phyloP scores from a whole-genome alignment of 108 stramenopile genomes.

The Skeletonema menzelii region DNA sequence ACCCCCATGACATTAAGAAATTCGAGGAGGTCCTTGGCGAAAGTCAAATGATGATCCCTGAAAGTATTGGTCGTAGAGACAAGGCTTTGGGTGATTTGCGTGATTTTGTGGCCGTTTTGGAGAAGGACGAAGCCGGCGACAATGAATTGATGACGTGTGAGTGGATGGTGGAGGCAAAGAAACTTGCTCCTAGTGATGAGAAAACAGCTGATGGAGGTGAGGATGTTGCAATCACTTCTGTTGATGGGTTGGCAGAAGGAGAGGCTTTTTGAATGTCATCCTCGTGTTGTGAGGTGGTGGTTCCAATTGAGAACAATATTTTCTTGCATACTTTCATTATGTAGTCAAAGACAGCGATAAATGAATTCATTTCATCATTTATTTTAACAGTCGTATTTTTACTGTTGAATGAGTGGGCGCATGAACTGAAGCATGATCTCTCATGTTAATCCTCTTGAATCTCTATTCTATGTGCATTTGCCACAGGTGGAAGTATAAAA shows the following conservation, averaged over 20 bases:
- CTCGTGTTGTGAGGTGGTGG: not conserved
- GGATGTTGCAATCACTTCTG: constrained; percentile 23
- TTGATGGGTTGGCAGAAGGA: constrained; percentile 33
- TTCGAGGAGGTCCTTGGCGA: constrained; percentile 81
- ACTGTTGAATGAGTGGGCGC: not conserved
- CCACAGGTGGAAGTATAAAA: constrained; percentile 64
- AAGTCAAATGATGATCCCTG: constrained; percentile 87
- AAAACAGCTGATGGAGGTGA: constrained; percentile 3
- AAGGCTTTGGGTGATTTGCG: constrained; percentile 63
- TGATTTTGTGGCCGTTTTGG: constrained; percentile 40
- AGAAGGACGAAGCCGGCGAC: constrained; percentile 16
- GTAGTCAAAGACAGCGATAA: not conserved
- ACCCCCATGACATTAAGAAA: constrained; percentile 85
- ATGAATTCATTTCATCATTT: not conserved
- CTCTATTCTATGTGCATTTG: constrained; percentile 29
- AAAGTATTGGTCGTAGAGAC: constrained; percentile 60
- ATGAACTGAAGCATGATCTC: not conserved
- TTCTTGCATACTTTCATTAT: not conserved
- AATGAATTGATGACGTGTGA: constrained; percentile 23
- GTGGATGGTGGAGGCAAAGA: constrained; percentile 44
- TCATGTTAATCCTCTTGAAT: not conserved
- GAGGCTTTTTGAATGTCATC: constrained; percentile 33
- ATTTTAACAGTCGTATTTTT: not conserved
- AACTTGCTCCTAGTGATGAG: not conserved
- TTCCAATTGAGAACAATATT: not conserved